Evolutionary conservation across 805 yeast genomes (phyloP), one percentile per base, ranked within the genome.

Genomic region (Candida vartiovaarae): DNA sequence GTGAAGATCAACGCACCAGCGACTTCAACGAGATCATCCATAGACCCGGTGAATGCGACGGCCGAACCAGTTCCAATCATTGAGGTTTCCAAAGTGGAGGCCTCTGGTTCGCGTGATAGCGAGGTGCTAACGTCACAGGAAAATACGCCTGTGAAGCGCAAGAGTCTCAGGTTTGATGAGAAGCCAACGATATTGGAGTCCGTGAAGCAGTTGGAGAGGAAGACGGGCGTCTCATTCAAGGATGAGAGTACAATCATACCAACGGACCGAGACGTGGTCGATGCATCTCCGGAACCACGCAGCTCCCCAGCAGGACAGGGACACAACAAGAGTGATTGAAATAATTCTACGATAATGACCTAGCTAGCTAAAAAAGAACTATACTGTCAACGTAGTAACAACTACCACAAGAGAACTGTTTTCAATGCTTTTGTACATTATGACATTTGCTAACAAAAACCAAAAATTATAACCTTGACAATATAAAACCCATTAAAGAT

Each of bases 111-210:
- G 3, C 41, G 41, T 23, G 44, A 43, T 28, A 24, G 34, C 2
- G 9, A 9, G 3, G 20, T 28, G 9, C 9, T 28, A 28, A 40
- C 39, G 10, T 46, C 44, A 5, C 32, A 36, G 7, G 50, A 50
- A 15, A 37, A 25, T 23, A 42, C 50, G 2, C 48, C 57, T 30
- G 57, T 51, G 46, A 64, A 66, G 57, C 60, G 72, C 46, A 70
- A 69, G 53, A 67, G 69, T 42, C 61, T 73, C 44, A 56, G 76
- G 37, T 73, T 73, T 51, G 74, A 71, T 20, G 69, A 67, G n/a
- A 66, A 63, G 34, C 62, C 64, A 32, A 55, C 52, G 4, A 49
- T 56, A 3, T 30, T 56, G 23, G 57, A 58, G 20, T 48, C 54
- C 5, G 59, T 54, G 3, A 54, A 48, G 39, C 51, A 49, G 6